These are phyloP conservation scores for Hymenochaete sp. DNA, from an alignment of 1,284 basidiomycete species.

Conservation along the genomic window DNA sequence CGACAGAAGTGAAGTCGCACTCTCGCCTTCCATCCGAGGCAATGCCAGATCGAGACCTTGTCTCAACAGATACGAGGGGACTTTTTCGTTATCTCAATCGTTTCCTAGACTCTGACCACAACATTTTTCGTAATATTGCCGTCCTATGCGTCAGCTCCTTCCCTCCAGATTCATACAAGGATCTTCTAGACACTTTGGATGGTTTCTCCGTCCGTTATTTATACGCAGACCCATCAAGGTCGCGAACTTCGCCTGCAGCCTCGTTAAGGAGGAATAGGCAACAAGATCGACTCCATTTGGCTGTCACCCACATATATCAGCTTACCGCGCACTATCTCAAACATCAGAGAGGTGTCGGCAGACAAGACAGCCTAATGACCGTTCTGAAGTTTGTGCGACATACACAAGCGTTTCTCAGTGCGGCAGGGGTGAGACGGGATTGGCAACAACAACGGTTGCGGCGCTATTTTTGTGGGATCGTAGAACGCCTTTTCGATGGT, in stretches of 20 bases:
- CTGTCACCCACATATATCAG: constrained; percentile 85
- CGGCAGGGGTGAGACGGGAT: constrained; percentile 66
- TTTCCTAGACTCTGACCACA: constrained; percentile 81
- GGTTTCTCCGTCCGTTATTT: constrained; percentile 74
- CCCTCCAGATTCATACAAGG: constrained; percentile 67
- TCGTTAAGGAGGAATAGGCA: constrained; percentile 51
- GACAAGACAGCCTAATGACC: constrained; percentile 67
- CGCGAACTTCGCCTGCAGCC: constrained; percentile 38
- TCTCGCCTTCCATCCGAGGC: constrained; percentile 63
- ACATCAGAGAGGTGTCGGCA: constrained; percentile 59
- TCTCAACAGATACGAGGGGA: constrained; percentile 64
- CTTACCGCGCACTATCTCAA: constrained; percentile 76
- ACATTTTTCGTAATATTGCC: constrained; percentile 76
- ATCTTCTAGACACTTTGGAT: constrained; percentile 79
- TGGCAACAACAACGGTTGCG: constrained; percentile 77
- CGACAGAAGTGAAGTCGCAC: constrained; percentile 53
- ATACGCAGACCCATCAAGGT: constrained; percentile 58
- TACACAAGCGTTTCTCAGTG: constrained; percentile 70
- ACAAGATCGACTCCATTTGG: constrained; percentile 79
- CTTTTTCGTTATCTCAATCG: constrained; percentile 83
- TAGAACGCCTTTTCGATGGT: constrained; percentile 80
- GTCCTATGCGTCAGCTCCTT: constrained; percentile 85
- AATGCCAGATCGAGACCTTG: constrained; percentile 59
- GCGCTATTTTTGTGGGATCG: constrained; percentile 83
- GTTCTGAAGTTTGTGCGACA: constrained; percentile 83